phyloP scores from a whole-genome alignment of 805 yeast species.

The Saturnispora sanitii region DNA sequence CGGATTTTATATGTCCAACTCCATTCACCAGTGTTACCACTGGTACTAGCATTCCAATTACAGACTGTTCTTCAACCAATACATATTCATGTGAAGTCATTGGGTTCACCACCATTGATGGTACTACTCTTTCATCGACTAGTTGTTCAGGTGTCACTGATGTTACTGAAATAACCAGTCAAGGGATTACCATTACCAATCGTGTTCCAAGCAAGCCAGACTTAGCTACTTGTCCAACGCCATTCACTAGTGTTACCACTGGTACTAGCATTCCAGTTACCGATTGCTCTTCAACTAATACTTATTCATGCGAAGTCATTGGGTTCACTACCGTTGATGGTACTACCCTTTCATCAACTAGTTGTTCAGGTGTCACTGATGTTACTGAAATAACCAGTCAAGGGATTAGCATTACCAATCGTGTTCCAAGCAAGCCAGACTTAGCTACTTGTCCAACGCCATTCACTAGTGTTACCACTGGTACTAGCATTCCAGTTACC shows the following conservation, averaged over 20 bases:
- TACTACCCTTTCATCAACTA: not conserved
- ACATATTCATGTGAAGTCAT: conserved; percentile 4
- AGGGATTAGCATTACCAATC: not conserved
- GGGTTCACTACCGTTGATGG: not conserved
- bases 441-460: not conserved
- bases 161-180: not conserved
- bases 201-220: not conserved
- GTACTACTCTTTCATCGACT: not conserved
- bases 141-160: not conserved
- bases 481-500: not conserved
- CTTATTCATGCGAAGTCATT: conserved; percentile 4
- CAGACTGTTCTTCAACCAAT: conserved; percentile 3
- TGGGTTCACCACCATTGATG: not conserved
- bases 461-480: no score
- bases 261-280: not conserved
- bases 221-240: not conserved
- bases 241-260: no score
- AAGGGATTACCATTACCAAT: not conserved
- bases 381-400: not conserved
- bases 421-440: not conserved
- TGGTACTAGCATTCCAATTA: not conserved
- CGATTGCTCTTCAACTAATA: conserved; percentile 1
- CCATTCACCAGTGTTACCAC: not conserved
- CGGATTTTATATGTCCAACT: conserved; percentile 10
- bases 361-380: not conserved